Conservation (phyloP, 352 stramenopile genomes). For the Phytophthora colocasiae region DNA sequence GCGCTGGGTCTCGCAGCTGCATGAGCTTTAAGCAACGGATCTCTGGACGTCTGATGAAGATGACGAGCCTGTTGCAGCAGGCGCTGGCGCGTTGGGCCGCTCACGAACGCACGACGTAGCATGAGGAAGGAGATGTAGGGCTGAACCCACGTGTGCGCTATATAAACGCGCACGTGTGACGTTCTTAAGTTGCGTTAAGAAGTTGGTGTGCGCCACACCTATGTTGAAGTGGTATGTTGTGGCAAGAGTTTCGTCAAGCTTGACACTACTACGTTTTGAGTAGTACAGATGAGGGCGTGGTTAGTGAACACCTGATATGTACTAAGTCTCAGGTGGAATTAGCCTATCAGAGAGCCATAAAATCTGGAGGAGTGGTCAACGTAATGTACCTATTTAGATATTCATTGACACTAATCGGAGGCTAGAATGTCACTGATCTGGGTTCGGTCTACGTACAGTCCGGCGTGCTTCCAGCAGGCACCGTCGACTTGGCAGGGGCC, state of each 20-base stretch:
- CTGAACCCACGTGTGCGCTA: neutral
- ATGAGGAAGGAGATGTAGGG: conserved; percentile 8
- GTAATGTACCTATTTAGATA: too few species aligned
- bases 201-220: conserved; percentile 2
- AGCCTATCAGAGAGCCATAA: too few species aligned
- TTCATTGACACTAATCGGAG: too few species aligned
- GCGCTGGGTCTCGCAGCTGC: conserved; percentile 1
- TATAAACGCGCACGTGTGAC: neutral
- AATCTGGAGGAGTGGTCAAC: too few species aligned
- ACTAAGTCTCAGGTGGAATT: too few species aligned
- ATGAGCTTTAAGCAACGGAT: conserved; percentile 8
- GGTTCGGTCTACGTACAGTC: too few species aligned
- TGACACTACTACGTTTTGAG: too few species aligned
- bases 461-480: too few species aligned
- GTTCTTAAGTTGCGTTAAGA: neutral
- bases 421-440: too few species aligned
- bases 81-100: neutral
- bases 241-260: neutral
- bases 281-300: too few species aligned
- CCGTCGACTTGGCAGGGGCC: too few species aligned
- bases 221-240: conserved; percentile 21
- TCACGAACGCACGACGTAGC: conserved; percentile 17
- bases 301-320: too few species aligned
- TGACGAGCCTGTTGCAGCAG: conserved; percentile 22
- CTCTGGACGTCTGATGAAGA: conserved; percentile 10